Evolutionary conservation across 106 monocot species (phyloP).

Genomic region (Phalaenopsis aphrodite): DNA sequence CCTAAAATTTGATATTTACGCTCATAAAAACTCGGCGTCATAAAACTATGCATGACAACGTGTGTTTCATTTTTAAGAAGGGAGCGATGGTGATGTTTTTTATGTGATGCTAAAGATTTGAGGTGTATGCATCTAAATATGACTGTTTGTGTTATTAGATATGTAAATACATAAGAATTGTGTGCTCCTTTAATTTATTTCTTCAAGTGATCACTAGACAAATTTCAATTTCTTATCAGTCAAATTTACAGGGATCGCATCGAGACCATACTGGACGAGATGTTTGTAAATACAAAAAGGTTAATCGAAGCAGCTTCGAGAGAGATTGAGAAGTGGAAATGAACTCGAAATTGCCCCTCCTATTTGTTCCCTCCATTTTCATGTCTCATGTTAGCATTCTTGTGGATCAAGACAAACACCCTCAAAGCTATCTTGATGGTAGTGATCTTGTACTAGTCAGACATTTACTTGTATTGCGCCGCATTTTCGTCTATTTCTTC

Average conservation of each 20-base stretch:
- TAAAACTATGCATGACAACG: no score
- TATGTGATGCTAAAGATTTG: no score
- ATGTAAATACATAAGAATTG: no score
- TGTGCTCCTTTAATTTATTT: no score
- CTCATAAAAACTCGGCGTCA: no score
- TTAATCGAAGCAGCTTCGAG: conserved; percentile 49
- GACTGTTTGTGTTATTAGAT: no score
- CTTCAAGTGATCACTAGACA: neutral
- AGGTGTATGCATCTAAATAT: no score
- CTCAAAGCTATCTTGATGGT: neutral
- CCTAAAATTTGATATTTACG: no score
- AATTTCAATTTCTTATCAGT: neutral
- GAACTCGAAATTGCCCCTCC: conserved; percentile 1
- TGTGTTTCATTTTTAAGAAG: no score
- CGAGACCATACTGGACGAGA: conserved; percentile 39
- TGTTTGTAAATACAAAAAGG: conserved; percentile 45
- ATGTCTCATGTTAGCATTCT: neutral
- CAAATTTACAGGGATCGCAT: conserved; percentile 32
- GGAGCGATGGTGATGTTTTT: no score
- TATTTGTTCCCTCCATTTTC: neutral
- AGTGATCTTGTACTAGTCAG: neutral
- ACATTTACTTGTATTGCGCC: neutral
- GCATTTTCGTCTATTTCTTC: neutral
- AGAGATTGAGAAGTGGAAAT: conserved; percentile 58
- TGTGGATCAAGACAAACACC: no score